phyloP scores from a whole-genome alignment of 2,329 filamentous ascomycete genomes.

The Exophiala mesophila region DNA sequence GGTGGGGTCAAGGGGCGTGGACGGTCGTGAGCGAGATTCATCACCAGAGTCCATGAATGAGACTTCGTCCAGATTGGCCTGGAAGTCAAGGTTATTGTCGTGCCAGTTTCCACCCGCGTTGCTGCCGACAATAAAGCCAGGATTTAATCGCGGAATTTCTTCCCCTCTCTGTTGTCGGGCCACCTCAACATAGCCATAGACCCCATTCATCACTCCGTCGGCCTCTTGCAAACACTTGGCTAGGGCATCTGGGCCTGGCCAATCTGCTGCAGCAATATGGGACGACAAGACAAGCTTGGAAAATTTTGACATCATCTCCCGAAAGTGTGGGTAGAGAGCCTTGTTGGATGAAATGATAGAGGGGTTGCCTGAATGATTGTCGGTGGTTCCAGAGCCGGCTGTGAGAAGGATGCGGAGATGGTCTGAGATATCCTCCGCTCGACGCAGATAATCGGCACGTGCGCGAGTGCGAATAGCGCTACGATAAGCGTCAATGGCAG shows the following conservation, averaged over 20 bases:
- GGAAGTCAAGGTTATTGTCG: constrained; percentile 56
- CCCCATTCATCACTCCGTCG: constrained; percentile 89
- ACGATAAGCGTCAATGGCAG: constrained; percentile 81
- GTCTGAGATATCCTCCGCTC: constrained; percentile 97
- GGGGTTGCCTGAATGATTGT: constrained; percentile 96
- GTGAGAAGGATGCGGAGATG: constrained; percentile 89
- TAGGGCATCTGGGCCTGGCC: constrained; percentile 87
- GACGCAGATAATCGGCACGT: constrained; percentile 83
- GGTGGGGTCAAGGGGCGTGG: constrained; percentile 66
- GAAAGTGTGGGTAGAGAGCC: constrained; percentile 90
- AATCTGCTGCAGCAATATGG: constrained; percentile 94
- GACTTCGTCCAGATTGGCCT: constrained; percentile 60
- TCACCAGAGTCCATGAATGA: constrained; percentile 83
- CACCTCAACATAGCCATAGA: constrained; percentile 94
- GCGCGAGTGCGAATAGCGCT: constrained; percentile 79
- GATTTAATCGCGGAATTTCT: constrained; percentile 85
- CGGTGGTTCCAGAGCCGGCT: constrained; percentile 91
- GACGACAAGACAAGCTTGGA: constrained; percentile 98
- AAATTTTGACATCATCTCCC: constrained; percentile 99
- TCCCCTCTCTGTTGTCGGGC: constrained; percentile 89
- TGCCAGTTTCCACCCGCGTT: constrained; percentile 82
- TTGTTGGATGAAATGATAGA: constrained; percentile 99
- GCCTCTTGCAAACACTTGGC: constrained; percentile 95
- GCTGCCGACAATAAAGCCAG: constrained; percentile 87
- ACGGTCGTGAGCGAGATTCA: constrained; percentile 70